A percentile compares a stretch with the other conserved stretches of the same genome.
phyloP scores from a whole-genome alignment of 2,329 filamentous ascomycete species.

The Ceratocystis diversiconidia region DNA sequence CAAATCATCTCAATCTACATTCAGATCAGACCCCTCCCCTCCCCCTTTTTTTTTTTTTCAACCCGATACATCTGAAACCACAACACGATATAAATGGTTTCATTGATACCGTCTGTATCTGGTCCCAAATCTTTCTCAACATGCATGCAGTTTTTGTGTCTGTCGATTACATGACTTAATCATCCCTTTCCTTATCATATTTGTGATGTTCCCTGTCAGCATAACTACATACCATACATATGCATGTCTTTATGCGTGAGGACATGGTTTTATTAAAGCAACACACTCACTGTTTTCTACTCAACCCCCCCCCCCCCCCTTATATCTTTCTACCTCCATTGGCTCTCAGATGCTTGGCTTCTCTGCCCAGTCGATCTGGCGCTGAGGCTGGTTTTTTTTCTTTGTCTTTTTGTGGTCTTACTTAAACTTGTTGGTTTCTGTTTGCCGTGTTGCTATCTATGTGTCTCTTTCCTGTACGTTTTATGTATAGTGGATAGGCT shows the following conservation, averaged over 20 bases:
- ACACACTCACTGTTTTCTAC: neutral
- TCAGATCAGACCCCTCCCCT: neutral
- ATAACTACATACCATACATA: neutral
- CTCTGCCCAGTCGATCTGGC: neutral
- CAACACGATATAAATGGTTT: neutral
- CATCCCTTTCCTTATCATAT: neutral
- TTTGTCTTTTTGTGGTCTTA: neutral
- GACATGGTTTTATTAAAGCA: neutral
- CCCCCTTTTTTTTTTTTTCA: neutral
- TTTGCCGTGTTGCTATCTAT: neutral
- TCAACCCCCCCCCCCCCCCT: neutral
- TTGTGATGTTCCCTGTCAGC: neutral
- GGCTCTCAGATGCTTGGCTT: neutral
- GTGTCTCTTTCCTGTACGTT: neutral
- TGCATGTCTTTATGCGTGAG: neutral
- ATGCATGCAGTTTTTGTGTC: neutral
- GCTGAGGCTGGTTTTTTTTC: neutral
- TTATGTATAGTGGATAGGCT: neutral
- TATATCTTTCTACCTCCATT: neutral
- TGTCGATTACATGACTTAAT: neutral
- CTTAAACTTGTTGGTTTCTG: neutral
- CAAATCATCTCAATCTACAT: neutral
- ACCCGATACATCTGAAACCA: neutral
- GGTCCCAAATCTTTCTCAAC: neutral
- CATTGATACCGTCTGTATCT: neutral